phyloP scores from a whole-genome alignment of 768 basidiomycete species.

The Clathrus columnatus region DNA sequence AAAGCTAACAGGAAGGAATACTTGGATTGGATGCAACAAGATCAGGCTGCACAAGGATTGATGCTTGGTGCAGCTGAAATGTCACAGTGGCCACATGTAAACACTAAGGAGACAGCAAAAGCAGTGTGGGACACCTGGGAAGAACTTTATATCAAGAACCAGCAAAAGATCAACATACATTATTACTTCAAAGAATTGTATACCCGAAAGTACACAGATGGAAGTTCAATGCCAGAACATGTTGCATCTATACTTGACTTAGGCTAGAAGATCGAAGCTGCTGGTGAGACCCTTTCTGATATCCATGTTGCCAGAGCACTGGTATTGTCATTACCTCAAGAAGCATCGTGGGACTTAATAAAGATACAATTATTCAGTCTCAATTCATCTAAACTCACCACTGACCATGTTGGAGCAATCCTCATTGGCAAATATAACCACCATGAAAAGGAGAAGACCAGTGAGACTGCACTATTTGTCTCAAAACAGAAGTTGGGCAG shows the following conservation, averaged over 20 bases:
- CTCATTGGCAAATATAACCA: slow-evolving; percentile 7
- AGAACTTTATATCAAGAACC: slow-evolving; percentile 8
- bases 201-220: slow-evolving; percentile 11
- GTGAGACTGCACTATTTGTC: background rate
- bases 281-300: background rate
- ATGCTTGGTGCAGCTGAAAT: slow-evolving; percentile 10
- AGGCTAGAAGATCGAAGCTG: slow-evolving; percentile 8
- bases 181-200: slow-evolving; percentile 13
- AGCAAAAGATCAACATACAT: slow-evolving; percentile 14
- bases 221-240: background rate
- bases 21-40: slow-evolving; percentile 4
- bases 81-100: slow-evolving; percentile 9
- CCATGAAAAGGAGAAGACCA: background rate
- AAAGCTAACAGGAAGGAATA: slow-evolving; percentile 7
- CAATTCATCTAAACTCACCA: background rate
- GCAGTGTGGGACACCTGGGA: slow-evolving; percentile 4
- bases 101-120: background rate
- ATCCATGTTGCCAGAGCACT: slow-evolving; percentile 2
- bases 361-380: background rate
- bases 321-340: slow-evolving; percentile 6
- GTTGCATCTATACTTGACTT: slow-evolving; percentile 14
- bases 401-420: slow-evolving; percentile 1
- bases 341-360: slow-evolving; percentile 3
- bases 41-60: slow-evolving; percentile 9
- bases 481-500: background rate